Percentiles rank a stretch among this genome's conserved stretches.
phyloP scores from a whole-genome alignment of 257 asterid species.

The Solanum chiquidenum region DNA sequence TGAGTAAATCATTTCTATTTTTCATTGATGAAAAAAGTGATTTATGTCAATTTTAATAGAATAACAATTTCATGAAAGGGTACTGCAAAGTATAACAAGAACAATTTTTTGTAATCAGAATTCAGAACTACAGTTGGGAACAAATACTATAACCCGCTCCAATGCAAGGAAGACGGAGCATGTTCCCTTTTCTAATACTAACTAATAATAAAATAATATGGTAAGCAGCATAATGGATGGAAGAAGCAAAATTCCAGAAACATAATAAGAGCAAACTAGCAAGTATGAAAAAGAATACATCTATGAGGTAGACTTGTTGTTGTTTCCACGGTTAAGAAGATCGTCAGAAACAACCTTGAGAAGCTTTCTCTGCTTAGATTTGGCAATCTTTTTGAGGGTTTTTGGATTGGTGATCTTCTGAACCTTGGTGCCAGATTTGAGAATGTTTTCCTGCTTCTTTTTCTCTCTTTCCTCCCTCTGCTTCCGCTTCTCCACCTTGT shows the following conservation, averaged over 20 bases:
- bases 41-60: no score
- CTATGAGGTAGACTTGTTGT: neutral
- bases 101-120: no score
- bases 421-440: slow-evolving; percentile 60
- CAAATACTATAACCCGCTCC: no score
- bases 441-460: slow-evolving; percentile 61
- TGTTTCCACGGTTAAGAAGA: slow-evolving; percentile 9
- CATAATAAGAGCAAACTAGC: neutral
- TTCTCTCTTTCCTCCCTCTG: slow-evolving; percentile 68
- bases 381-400: slow-evolving; percentile 73
- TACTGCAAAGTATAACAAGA: no score
- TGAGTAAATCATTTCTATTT: no score
- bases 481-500: slow-evolving; percentile 63
- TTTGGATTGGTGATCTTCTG: slow-evolving; percentile 75
- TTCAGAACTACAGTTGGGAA: no score
- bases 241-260: neutral
- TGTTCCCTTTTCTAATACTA: neutral
- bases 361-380: slow-evolving; percentile 61
- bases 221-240: neutral
- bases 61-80: no score
- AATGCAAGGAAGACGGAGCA: neutral
- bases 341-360: slow-evolving; percentile 63
- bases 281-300: neutral
- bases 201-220: no score
- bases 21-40: neutral